These are phyloP conservation scores for Ophiostoma perfectum DNA, from an alignment of 2,329 filamentous ascomycete genomes.

Conservation along the genomic window DNA sequence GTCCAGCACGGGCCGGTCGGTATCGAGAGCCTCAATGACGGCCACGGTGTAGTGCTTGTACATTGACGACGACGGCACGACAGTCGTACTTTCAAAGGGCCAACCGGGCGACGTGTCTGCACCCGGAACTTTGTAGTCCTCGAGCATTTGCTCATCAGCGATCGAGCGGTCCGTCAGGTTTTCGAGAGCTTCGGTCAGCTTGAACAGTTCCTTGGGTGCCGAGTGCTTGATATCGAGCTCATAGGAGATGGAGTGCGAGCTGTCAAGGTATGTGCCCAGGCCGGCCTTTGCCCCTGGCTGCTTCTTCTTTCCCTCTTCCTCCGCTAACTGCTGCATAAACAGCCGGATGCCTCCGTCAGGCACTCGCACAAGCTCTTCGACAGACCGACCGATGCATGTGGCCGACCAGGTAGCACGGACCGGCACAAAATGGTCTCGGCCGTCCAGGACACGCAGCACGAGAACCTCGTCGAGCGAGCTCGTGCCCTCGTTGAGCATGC, in stretches of 20 bases:
- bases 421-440: slow-evolving; percentile 87
- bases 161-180: slow-evolving; percentile 50
- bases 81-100: slow-evolving; percentile 44
- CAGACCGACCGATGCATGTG: slow-evolving; percentile 74
- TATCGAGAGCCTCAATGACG: slow-evolving; percentile 66
- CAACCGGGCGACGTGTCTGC: slow-evolving; percentile 47
- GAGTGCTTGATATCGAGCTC: slow-evolving; percentile 63
- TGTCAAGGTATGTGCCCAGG: background rate
- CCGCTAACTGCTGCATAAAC: slow-evolving; percentile 36
- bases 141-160: slow-evolving; percentile 59
- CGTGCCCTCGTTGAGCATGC: slow-evolving; percentile 64
- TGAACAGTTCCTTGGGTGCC: slow-evolving; percentile 82
- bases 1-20: slow-evolving; percentile 55
- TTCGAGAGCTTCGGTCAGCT: slow-evolving; percentile 74
- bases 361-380: slow-evolving; percentile 83
- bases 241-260: slow-evolving; percentile 46
- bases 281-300: background rate
- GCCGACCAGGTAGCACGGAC: slow-evolving; percentile 73
- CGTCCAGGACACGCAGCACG: slow-evolving; percentile 74
- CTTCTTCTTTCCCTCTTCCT: slow-evolving; percentile 31
- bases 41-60: slow-evolving; percentile 18
- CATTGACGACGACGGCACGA: background rate
- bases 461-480: slow-evolving; percentile 74
- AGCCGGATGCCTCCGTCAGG: slow-evolving; percentile 72
- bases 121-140: slow-evolving; percentile 46